Evolutionary conservation across 306 rosid genomes (phyloP).

Genomic region (Cotoneaster glaucophyllus): DNA sequence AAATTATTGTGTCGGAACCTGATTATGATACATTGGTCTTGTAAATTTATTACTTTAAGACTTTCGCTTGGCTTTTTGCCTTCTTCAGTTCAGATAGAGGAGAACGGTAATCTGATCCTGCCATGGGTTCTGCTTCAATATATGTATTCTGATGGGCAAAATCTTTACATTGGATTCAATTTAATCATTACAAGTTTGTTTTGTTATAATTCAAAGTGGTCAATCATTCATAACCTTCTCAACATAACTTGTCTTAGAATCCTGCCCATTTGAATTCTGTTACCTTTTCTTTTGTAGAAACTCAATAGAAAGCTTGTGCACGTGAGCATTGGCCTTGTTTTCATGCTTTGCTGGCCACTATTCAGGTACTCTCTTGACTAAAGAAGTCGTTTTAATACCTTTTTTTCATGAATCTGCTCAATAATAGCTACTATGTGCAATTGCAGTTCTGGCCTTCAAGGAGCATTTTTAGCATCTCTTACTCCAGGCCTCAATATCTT

Average conservation of each 20-base stretch:
- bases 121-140: neutral
- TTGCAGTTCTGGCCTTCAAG: conserved; percentile 46
- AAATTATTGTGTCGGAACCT: neutral
- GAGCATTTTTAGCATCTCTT: conserved; percentile 48
- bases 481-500: conserved; percentile 70
- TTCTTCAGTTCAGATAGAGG: neutral
- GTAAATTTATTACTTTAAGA: neutral
- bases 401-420: conserved; percentile 3
- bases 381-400: neutral
- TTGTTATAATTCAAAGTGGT: neutral
- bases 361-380: conserved; percentile 54
- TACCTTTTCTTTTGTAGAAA: conserved; percentile 42
- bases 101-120: neutral
- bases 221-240: neutral
- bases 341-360: conserved; percentile 96
- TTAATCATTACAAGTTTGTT: neutral
- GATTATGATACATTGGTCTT: neutral
- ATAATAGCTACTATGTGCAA: conserved; percentile 1
- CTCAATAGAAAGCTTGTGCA: conserved; percentile 94
- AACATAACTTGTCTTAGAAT: neutral
- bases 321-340: conserved; percentile 67
- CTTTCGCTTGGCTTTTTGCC: neutral
- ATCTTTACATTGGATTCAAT: neutral
- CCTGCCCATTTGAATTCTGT: neutral
- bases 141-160: neutral